phyloP scores from a whole-genome alignment of 2,329 filamentous ascomycete species.

The Epicoccum sorghinum region DNA sequence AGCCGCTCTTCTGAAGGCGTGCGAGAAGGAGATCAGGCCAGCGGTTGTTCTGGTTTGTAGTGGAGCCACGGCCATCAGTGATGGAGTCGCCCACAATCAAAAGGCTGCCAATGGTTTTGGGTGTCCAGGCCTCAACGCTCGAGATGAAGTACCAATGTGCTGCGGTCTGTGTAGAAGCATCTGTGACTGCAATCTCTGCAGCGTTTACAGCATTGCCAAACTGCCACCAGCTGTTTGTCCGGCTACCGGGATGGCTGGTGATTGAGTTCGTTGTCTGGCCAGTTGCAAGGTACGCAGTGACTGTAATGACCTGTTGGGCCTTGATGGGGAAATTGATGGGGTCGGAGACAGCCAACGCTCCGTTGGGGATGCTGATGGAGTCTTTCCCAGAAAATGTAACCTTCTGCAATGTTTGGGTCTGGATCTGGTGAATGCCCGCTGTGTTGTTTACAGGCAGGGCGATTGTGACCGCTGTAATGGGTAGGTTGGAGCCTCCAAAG shows the following conservation, averaged over 20 bases:
- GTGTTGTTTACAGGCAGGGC: conserved; percentile 61
- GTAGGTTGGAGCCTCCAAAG: conserved; percentile 65
- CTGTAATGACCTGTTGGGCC: conserved; percentile 59
- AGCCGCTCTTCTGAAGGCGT: conserved; percentile 53
- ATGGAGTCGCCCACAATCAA: conserved; percentile 69
- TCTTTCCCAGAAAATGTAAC: conserved; percentile 64
- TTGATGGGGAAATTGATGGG: conserved; percentile 62
- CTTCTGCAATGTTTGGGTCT: conserved; percentile 57
- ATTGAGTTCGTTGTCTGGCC: conserved; percentile 65
- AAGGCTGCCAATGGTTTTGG: conserved; percentile 53
- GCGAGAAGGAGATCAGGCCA: conserved; percentile 45
- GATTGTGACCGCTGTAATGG: conserved; percentile 65
- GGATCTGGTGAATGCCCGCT: conserved; percentile 60
- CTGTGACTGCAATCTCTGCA: conserved; percentile 54
- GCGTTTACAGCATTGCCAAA: conserved; percentile 62
- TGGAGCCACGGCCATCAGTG: conserved; percentile 67
- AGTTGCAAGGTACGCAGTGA: conserved; percentile 63
- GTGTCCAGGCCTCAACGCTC: conserved; percentile 61
- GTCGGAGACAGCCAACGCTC: conserved; percentile 66
- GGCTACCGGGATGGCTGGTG: conserved; percentile 69
- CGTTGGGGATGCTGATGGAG: conserved; percentile 60
- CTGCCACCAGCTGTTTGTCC: conserved; percentile 66
- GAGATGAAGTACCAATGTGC: conserved; percentile 65
- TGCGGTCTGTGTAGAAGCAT: conserved; percentile 42
- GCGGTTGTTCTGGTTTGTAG: conserved; percentile 64